Evolutionary conservation across 2,329 filamentous ascomycete genomes (phyloP), one percentile per base, ranked within the genome.

Genomic region (Talaromyces sp.): DNA sequence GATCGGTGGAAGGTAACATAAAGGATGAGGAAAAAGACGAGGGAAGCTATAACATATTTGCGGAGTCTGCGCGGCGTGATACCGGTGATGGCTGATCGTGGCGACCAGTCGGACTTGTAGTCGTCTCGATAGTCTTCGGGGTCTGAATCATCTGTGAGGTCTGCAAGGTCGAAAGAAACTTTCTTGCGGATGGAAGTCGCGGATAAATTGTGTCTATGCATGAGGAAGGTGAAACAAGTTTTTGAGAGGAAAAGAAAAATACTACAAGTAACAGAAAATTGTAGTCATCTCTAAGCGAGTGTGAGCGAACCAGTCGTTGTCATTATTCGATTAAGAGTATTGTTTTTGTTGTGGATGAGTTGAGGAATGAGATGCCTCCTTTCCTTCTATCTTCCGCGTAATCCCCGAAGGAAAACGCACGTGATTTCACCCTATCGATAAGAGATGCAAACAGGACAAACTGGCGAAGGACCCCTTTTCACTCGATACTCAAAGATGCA

Each of bases 131-230:
- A 60, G 33, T 61, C 59, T 7, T 64, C 63, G 39, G 46, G 40
- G 42, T 64, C 63, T n/a, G 63, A 64, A 46, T 64, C 63, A 21
- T 64, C 63, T 31, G 59, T 62, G 6, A 64, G 21, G 50, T 64
- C 61, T 23, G 57, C 63, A 31, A 62, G 55, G 25, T 64, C 63
- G 40, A 64, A 62, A n/a, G 59, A 61, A 40, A 64, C 59, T 55
- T 56, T 61, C 28, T 60, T 64, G 59, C 63, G 63, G 35, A 64
- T 42, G n/a, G 63, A 62, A 18, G 63, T 60, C 31, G 63, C 63
- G 12, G 63, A 62, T 12, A 46, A 31, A 3, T 42, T 58, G 18
- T 56, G 31, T 60, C 60, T 64, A 62, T 64, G 60, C 63, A 64
- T 64, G 28, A 23, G 62, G 62, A 18, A 58, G 16, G 23, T 16